Evolutionary conservation across 164 flowering plant genomes (phyloP).

Genomic region (Cinnamomum micranthum): DNA sequence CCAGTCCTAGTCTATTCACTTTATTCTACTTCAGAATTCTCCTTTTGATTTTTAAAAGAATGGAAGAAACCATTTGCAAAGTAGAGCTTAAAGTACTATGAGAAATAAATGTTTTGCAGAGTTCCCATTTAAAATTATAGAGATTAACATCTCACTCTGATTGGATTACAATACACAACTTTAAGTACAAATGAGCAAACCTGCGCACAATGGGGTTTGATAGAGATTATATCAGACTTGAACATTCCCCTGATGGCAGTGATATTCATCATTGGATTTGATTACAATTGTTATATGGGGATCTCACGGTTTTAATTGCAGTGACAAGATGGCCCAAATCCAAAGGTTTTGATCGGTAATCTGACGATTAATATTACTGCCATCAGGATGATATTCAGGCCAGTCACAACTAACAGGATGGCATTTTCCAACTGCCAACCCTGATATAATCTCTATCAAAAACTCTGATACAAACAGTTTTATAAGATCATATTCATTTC

Average conservation of each 20-base stretch:
- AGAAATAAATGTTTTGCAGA: neutral
- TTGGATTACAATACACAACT: neutral
- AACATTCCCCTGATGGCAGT: neutral
- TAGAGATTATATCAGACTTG: no score
- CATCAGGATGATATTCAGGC: neutral
- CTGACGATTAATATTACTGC: no score
- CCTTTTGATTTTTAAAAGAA: neutral
- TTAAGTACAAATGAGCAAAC: neutral
- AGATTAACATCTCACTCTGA: neutral
- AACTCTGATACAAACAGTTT: no score
- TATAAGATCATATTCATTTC: no score
- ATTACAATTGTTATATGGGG: neutral
- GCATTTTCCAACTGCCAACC: no score
- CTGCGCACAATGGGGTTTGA: neutral
- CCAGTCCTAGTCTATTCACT: neutral
- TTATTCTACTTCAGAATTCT: neutral
- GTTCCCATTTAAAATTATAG: neutral
- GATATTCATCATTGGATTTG: neutral
- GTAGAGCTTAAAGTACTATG: neutral
- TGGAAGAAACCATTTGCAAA: no score
- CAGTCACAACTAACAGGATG: neutral
- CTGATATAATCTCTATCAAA: no score
- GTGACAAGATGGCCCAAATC: neutral
- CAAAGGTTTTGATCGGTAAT: no score
- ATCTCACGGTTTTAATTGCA: neutral